phyloP scores from a whole-genome alignment of 768 basidiomycete species.

The Russula brevipes region DNA sequence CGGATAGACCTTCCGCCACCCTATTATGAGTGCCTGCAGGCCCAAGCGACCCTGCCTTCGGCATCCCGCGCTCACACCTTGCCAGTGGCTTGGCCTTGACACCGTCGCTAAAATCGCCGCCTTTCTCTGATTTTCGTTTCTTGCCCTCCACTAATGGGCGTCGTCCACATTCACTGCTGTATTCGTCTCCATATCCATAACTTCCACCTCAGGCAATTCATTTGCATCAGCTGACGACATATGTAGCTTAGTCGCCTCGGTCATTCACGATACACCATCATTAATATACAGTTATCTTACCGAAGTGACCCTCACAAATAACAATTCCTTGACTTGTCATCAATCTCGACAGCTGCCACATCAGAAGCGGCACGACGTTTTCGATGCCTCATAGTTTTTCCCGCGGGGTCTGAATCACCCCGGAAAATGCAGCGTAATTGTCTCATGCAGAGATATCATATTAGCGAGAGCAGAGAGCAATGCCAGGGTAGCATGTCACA shows the following conservation, averaged over 20 bases:
- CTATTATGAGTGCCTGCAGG: slow-evolving; percentile 17
- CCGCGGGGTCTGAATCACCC: too few relatives aligned
- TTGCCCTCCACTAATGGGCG: background rate
- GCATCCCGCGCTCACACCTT: background rate
- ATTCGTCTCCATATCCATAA: background rate
- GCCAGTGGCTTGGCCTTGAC: background rate
- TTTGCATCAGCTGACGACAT: background rate
- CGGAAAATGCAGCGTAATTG: too few relatives aligned
- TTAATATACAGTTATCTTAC: background rate
- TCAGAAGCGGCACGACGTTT: too few relatives aligned
- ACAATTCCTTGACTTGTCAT: background rate
- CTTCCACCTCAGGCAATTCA: background rate
- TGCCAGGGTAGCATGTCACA: too few relatives aligned
- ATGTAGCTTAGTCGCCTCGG: slow-evolving; percentile 10
- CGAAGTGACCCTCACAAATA: background rate
- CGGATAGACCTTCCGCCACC: slow-evolving; percentile 22
- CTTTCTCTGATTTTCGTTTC: background rate
- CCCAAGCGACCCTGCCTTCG: background rate
- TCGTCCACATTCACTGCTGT: background rate
- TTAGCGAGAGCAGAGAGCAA: background rate
- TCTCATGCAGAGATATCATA: background rate
- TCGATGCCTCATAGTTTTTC: too few relatives aligned
- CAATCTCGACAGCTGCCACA: background rate
- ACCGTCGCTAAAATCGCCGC: background rate
- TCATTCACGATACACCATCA: background rate